A percentile compares a stretch with the other conserved stretches of the same genome.
These are phyloP conservation scores for Sisymbrium irio DNA, from an alignment of 345 rosid species.

Conservation along the genomic window DNA sequence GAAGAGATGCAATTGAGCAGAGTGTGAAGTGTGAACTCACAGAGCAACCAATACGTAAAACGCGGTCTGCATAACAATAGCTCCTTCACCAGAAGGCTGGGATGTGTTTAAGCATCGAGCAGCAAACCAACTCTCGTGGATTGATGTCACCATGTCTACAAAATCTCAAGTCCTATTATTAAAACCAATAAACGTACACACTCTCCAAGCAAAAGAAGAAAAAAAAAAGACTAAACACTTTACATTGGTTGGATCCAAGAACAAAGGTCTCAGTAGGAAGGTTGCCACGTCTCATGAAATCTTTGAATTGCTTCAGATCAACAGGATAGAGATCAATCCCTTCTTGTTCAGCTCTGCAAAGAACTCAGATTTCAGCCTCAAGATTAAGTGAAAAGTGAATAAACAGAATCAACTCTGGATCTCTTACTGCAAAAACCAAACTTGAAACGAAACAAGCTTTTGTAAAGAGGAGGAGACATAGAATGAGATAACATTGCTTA, in stretches of 20 bases:
- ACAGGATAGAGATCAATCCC: conserved; percentile 63
- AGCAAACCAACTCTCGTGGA: conserved; percentile 75
- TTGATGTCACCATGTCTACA: conserved; percentile 70
- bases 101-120: conserved; percentile 71
- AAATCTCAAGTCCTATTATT: background rate
- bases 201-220: background rate
- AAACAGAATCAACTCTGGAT: background rate
- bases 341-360: conserved; percentile 65
- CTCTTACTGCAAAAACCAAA: background rate
- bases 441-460: background rate
- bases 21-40: conserved; percentile 44
- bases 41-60: conserved; percentile 61
- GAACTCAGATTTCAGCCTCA: conserved; percentile 21
- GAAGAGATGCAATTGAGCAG: background rate
- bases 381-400: background rate
- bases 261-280: conserved; percentile 63
- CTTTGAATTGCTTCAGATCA: conserved; percentile 54
- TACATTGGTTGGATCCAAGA: conserved; percentile 77
- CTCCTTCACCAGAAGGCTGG: conserved; percentile 80
- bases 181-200: conserved; percentile 5
- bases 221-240: background rate
- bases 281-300: conserved; percentile 62
- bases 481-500: conserved; percentile 29
- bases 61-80: conserved; percentile 67
- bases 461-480: background rate